Percentiles rank a stretch among this genome's conserved stretches.
Conservation (phyloP, 768 basidiomycete genomes). For the Cytidiella melzeri region DNA sequence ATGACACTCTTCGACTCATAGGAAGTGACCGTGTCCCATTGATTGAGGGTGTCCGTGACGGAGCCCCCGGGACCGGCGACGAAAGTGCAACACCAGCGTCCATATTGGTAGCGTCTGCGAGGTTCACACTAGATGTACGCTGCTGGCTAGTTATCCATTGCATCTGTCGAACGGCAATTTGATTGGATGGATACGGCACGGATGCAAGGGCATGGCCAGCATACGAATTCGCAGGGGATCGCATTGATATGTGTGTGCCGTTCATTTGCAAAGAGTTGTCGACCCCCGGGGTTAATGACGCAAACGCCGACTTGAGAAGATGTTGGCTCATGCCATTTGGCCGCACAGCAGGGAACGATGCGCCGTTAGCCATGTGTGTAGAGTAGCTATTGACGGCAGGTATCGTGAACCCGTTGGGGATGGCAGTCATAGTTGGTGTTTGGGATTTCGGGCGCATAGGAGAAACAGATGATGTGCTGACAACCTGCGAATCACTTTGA, state of each 20-base stretch:
- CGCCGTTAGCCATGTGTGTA: constrained; percentile 32
- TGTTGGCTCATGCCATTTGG: constrained; percentile 46
- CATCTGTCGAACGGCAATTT: constrained; percentile 32
- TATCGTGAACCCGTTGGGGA: constrained; percentile 38
- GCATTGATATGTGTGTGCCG: constrained; percentile 21
- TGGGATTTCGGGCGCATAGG: constrained; percentile 46
- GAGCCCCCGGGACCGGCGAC: constrained; percentile 34
- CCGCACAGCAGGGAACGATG: constrained; percentile 30
- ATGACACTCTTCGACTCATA: constrained; percentile 14
- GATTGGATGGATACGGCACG: constrained; percentile 33
- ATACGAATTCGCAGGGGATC: constrained; percentile 29
- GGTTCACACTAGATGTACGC: constrained; percentile 16
- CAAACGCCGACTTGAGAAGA: constrained; percentile 53
- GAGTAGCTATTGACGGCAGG: constrained; percentile 33
- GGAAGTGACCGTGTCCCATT: constrained; percentile 43
- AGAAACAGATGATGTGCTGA: constrained; percentile 21
- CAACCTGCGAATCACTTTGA: constrained; percentile 6
- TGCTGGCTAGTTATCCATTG: constrained; percentile 18
- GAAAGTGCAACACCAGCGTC: constrained; percentile 26
- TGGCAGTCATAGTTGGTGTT: constrained; percentile 33
- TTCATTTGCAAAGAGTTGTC: constrained; percentile 29
- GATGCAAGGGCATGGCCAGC: constrained; percentile 30
- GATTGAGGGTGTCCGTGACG: constrained; percentile 46
- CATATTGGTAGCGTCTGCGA: constrained; percentile 29
- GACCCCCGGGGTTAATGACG: constrained; percentile 35